Conservation (phyloP, 2,329 filamentous ascomycete species). For the Ophiocordyceps sinensis region DNA sequence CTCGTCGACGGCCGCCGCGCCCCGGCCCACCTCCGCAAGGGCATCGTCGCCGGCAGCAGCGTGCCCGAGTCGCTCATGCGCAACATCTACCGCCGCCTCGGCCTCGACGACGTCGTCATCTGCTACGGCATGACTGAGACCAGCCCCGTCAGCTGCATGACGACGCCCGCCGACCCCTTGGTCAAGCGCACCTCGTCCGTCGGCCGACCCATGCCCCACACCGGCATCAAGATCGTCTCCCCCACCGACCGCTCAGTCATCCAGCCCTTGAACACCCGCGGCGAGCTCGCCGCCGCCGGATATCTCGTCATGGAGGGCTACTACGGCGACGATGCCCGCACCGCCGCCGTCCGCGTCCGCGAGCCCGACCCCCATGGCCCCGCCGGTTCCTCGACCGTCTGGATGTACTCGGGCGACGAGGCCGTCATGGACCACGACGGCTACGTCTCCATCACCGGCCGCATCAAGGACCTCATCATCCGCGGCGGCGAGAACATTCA, state of each 20-base stretch:
- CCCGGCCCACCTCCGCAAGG: conserved; percentile 49
- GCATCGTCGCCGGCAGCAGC: conserved; percentile 78
- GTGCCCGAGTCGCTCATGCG: conserved; percentile 74
- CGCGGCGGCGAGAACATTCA: conserved; percentile 93
- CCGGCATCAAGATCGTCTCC: conserved; percentile 60
- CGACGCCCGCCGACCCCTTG: conserved; percentile 58
- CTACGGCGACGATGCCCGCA: conserved; percentile 59
- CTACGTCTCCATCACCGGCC: conserved; percentile 76
- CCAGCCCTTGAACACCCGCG: conserved; percentile 50
- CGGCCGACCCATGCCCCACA: conserved; percentile 73
- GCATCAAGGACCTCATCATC: conserved; percentile 94
- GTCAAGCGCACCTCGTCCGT: conserved; percentile 62
- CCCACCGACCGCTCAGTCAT: conserved; percentile 42
- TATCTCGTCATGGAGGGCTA: conserved; percentile 90
- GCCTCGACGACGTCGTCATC: conserved; percentile 72
- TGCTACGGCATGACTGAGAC: conserved; percentile 98
- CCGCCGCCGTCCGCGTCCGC: conserved; percentile 45
- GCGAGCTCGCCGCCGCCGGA: conserved; percentile 71
- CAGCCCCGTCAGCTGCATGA: conserved; percentile 67
- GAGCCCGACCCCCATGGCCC: conserved; percentile 24
- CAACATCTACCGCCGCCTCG: conserved; percentile 56
- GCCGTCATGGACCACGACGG: conserved; percentile 71
- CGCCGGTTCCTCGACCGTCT: conserved; percentile 32
- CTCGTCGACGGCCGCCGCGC: conserved; percentile 10
- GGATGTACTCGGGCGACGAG: conserved; percentile 93